These are phyloP conservation scores for Triticum monococcum DNA, from an alignment of 176 grass and related monocot genomes.

Conservation along the genomic window DNA sequence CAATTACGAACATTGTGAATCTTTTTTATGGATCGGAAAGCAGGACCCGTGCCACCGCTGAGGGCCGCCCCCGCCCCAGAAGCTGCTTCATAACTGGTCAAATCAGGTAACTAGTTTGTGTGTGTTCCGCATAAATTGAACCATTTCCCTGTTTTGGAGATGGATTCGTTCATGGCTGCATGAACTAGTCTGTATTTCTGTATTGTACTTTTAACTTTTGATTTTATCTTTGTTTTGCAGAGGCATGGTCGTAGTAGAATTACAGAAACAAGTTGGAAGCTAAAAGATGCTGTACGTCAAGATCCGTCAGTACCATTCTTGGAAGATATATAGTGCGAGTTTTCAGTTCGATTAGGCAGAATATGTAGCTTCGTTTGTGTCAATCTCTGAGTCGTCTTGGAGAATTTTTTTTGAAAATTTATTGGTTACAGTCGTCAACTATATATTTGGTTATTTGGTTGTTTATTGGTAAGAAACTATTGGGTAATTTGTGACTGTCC, in stretches of 20 bases:
- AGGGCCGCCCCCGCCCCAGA: not conserved
- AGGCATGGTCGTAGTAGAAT: not conserved
- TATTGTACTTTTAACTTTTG: not conserved
- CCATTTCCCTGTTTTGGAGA: not conserved
- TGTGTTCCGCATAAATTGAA: not conserved
- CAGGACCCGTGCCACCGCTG: not conserved
- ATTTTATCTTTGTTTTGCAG: not conserved
- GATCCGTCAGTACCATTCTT: not conserved
- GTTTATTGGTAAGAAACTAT: no score
- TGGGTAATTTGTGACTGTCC: no score
- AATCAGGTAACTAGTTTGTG: constrained; percentile 1
- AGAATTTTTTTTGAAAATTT: no score
- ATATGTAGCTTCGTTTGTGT: no score
- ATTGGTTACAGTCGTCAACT: no score
- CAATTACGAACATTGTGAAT: not conserved
- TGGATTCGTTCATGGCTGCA: not conserved
- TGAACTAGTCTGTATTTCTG: not conserved
- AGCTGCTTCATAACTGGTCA: not conserved
- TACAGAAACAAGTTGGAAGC: not conserved
- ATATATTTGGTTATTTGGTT: no score
- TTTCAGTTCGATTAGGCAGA: not conserved
- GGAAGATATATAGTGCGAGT: not conserved
- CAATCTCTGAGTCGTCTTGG: no score
- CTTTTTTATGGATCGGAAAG: not conserved
- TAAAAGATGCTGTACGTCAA: not conserved